These are phyloP conservation scores for Colletotrichum nymphaeae DNA, from an alignment of 2,329 filamentous ascomycete species.

Conservation along the genomic window DNA sequence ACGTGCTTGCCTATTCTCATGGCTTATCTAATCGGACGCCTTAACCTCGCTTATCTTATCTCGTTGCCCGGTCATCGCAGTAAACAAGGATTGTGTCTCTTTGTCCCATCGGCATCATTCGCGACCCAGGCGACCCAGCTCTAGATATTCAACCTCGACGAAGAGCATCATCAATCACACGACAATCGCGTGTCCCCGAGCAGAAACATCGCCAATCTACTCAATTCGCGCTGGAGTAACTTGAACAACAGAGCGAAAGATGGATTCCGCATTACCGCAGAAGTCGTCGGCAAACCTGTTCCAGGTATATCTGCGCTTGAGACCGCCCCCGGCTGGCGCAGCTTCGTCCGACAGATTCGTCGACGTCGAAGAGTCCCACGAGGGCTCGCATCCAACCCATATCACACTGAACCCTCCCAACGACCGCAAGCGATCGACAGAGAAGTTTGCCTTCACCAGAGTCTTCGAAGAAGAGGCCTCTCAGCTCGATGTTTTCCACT, in stretches of 20 bases:
- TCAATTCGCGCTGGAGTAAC: too few relatives aligned
- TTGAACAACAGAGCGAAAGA: not conserved
- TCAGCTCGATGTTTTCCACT: constrained; percentile 88
- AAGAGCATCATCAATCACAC: constrained; percentile 9
- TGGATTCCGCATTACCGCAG: constrained; percentile 32
- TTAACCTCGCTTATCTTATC: constrained; percentile 21
- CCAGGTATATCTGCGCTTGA: constrained; percentile 89
- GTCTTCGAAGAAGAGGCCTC: constrained; percentile 90
- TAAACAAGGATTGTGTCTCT: constrained; percentile 31
- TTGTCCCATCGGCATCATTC: not conserved
- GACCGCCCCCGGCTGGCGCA: constrained; percentile 67
- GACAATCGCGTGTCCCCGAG: not conserved
- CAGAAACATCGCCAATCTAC: not conserved
- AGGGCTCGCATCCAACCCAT: constrained; percentile 67
- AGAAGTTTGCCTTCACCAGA: constrained; percentile 93
- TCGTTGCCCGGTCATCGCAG: constrained; percentile 28
- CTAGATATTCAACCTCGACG: not conserved
- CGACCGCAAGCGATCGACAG: constrained; percentile 88
- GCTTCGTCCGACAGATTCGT: constrained; percentile 76
- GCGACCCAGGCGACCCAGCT: not conserved
- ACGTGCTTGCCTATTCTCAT: not conserved
- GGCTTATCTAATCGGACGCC: not conserved
- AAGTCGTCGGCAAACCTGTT: constrained; percentile 70
- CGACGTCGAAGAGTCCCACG: constrained; percentile 73
- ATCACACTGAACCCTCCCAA: constrained; percentile 84